A percentile compares a stretch with the other conserved stretches of the same genome.
Conservation (phyloP, 2,329 filamentous ascomycete genomes). For the Talaromyces sp. region DNA sequence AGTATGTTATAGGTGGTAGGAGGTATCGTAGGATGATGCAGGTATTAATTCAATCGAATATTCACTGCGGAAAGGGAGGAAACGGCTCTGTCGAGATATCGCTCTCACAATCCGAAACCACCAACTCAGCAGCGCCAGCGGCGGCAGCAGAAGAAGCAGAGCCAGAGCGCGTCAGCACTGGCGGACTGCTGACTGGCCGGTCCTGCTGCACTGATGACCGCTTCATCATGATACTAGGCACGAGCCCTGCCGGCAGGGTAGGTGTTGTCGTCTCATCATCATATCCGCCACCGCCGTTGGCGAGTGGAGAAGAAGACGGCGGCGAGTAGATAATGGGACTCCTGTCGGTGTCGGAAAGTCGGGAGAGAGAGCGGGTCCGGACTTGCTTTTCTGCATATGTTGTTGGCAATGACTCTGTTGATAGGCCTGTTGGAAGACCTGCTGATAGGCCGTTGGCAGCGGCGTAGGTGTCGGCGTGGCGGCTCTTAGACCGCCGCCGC, state of each 20-base stretch:
- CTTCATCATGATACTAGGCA: not conserved
- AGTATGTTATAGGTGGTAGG: not conserved
- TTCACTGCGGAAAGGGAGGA: constrained; percentile 7
- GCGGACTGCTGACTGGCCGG: constrained; percentile 10
- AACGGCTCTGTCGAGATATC: constrained; percentile 5
- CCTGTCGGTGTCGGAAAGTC: not conserved
- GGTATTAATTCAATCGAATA: not conserved
- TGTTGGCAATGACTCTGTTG: not conserved
- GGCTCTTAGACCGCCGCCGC: not conserved
- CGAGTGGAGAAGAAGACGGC: not conserved
- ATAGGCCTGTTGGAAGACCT: no score
- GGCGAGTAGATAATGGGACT: not conserved
- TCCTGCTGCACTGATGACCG: not conserved
- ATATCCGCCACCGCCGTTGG: not conserved
- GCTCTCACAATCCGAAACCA: not conserved
- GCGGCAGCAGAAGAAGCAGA: not conserved
- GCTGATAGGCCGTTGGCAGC: no score
- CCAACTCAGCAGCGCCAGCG: not conserved
- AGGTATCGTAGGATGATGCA: no score
- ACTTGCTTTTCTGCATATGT: not conserved
- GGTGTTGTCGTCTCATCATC: not conserved
- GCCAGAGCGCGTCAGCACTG: not conserved
- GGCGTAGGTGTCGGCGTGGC: not conserved
- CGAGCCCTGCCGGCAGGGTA: not conserved
- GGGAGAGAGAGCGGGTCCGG: not conserved